Base-by-base conservation (phyloP, 352 stramenopile species). In the Globisporangium paddicum region DNA sequence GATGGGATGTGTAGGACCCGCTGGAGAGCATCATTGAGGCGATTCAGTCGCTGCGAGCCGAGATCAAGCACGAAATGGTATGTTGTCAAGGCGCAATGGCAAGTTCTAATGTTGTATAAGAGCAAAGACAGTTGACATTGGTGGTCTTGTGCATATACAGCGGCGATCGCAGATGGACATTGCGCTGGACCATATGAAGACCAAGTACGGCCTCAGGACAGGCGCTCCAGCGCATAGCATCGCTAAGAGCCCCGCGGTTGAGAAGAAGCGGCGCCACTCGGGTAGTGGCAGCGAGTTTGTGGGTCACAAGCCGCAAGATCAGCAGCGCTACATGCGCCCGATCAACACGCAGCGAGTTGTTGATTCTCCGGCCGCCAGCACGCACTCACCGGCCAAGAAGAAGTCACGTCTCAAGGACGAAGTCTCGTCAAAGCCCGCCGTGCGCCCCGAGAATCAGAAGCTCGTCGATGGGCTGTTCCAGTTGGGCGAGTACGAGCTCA, bases 381-480 rank as follows among this genome's bases (percentile, higher is more conserved):
- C 21, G n/a, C 45, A 63, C 55, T 68, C 25, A 64, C 64, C 49
- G 68, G 58, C 35, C 30, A 69, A 72, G 47, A 79, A 73, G 58
- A 77, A 77, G 44, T 60, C 40, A 23, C 64, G 69, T 7, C 60
- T 77, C 21, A 63, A 83, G 50, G 67, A 76, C 35, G 63, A 88
- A 49, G 68, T 89, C 28, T 45, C 68, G 21, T 67, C 70, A 9
- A 60, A 58, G n/a, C 73, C 65, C 5, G 79, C 76, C 0, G 53
- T 34, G 26, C 52, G 58, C 25, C 23, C 30, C 5, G 73, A 86
- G 42, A 92, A 92, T 64, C 77, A 90, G 56, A 19, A 63, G 21
- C 64, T 92, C 2, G 79, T 90, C 30, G 69, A 90, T 28, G 64
- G 82, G 51, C 51, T 92, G 3, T 55, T 86, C 46, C 52, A 79